phyloP scores from a whole-genome alignment of 1,139 yeast genomes.

The Yamadazyma dushanensis region DNA sequence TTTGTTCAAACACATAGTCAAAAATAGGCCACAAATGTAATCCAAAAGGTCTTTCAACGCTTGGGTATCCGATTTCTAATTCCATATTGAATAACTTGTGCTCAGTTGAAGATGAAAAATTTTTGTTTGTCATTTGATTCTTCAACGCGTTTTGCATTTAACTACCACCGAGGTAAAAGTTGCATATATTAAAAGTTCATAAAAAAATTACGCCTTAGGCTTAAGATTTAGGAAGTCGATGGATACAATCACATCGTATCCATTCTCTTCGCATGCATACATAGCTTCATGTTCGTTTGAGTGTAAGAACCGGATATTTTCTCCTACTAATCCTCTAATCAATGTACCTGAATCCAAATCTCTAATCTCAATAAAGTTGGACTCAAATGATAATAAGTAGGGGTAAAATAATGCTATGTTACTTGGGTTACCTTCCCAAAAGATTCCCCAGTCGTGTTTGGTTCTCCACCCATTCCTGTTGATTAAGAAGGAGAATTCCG shows the following conservation, averaged over 20 bases:
- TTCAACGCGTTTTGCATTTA: slow-evolving; percentile 1
- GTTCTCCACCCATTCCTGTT: slow-evolving; percentile 97
- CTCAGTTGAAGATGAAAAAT: not conserved
- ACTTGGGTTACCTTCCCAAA: slow-evolving; percentile 97
- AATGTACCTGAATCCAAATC: slow-evolving; percentile 87
- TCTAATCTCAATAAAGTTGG: slow-evolving; percentile 86
- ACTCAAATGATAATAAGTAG: slow-evolving; percentile 85
- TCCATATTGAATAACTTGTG: slow-evolving; percentile 3
- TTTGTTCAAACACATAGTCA: slow-evolving; percentile 51
- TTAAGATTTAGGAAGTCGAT: slow-evolving; percentile 72
- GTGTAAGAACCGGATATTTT: slow-evolving; percentile 83
- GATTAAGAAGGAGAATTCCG: slow-evolving; percentile 92
- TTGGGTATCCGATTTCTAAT: slow-evolving; percentile 42
- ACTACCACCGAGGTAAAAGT: too few species aligned
- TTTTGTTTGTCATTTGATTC: not conserved
- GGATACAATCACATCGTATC: slow-evolving; percentile 87
- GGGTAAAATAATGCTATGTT: slow-evolving; percentile 94
- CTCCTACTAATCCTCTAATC: slow-evolving; percentile 90
- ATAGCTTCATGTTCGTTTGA: slow-evolving; percentile 91
- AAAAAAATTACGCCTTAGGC: slow-evolving; percentile 4
- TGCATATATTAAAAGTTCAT: not conserved
- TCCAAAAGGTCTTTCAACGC: slow-evolving; percentile 86
- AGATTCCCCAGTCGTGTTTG: slow-evolving; percentile 88
- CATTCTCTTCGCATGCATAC: slow-evolving; percentile 90
- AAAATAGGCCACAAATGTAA: slow-evolving; percentile 87